Evolutionary conservation across 2,329 filamentous ascomycete genomes (phyloP), one percentile per base, ranked within the genome.

Genomic region (Calonectria ilicicola): DNA sequence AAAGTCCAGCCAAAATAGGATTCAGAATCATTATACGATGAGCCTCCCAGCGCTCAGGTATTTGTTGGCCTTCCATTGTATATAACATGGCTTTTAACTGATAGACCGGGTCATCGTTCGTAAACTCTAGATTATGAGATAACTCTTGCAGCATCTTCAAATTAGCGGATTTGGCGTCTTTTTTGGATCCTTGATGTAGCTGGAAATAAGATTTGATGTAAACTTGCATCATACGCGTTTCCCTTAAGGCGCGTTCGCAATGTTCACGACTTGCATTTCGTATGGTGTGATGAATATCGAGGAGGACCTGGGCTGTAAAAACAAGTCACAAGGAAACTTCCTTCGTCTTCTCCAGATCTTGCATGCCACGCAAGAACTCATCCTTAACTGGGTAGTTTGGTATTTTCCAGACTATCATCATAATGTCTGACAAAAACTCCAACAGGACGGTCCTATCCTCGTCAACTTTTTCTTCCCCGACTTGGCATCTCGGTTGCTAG

Each of bases 241-340:
- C 29, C 7, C 78, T 49, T 0, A 82, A 75, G 7, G 76, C 38
- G 5, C 63, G 49, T 53, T 53, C 26, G 27, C 26, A 53, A 12
- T 64, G 14, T 70, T 47, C 78, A 0, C 70, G 58, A 17, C 49
- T 38, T 40, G 27, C 8, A 63, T 12, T 69, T 15, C 82, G 72
- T 2, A 86, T 75, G 2, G 72, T 65, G 68, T 85, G 81, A 17
- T 85, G 81, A 38, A 86, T 83, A 53, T 87, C 86, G 6, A 88
- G 82, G 67, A 84, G 84, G 15, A 85, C 67, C 62, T 87, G 85
- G 5, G 81, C 78, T 12, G 84, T 84, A 69, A 87, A 87, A 1
- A 83, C 77, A 12, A 84, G 78, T 70, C 80, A 83, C 44, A 86
- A 81, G 0, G 85, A 77, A 4, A 85, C 64, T 7, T 81, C 47